Base-by-base conservation (phyloP, 257 asterid genomes). In the Solanum verrucosum region DNA sequence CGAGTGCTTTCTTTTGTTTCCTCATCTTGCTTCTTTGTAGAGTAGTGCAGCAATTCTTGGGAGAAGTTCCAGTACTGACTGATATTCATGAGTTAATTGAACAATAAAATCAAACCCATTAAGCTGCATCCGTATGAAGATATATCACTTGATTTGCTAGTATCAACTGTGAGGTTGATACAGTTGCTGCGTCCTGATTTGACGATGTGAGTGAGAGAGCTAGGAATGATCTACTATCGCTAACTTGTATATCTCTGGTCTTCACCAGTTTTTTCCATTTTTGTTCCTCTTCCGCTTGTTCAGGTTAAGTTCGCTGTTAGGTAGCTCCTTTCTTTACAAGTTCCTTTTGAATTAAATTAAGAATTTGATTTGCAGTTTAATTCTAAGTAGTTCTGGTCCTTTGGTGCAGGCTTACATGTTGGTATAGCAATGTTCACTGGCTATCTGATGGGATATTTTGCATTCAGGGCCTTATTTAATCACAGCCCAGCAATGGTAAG, bases 381-480 rank as follows among this genome's bases (percentile, higher is more conserved):
- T 81, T 90, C 16, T 71, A 31, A 63, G n/a, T 72, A 44, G 18
- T 82, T 44, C 87, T 86, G 88, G 87, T 78, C 74, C 49, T 79
- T 87, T 77, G 81, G 75, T 5, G 67, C 98, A 97, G 99, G 99
- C 83, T 77, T 97, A 72, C 99, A 97, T 87, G 97, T 97, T 6
- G 94, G 88, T 87, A 90, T 97, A 49, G 92, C 92, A 68, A 97
- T 97, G 99, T 95, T 97, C 72, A 94, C 99, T 15, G 98, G 98
- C 79, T 97, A 93, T 92, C 91, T 97, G 88, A 88, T 95, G 85
- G 99, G 99, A 88, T 95, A 91, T 91, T 95, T 94, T 84, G 95
- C 98, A 68, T 97, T 97, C 94, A 94, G 96, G 91, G 99, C 99
- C 84, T 90, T 97, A 90, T 97, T 95, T 87, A 74, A 94, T 94